These are phyloP conservation scores for Sclerotinia sclerotiorum DNA, from an alignment of 2,329 filamentous ascomycete genomes.

Conservation along the genomic window DNA sequence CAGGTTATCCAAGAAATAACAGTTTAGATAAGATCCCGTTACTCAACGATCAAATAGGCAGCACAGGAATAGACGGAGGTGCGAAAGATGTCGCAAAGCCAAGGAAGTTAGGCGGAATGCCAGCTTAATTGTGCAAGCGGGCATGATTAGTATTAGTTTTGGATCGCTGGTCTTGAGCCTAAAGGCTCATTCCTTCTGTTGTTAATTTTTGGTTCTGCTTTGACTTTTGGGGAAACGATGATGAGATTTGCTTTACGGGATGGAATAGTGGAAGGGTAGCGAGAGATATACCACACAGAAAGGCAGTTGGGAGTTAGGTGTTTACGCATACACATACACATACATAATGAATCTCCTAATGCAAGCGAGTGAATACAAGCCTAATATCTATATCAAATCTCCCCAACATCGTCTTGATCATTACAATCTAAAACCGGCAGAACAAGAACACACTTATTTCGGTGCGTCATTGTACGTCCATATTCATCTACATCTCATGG, in stretches of 20 bases:
- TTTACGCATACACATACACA: not conserved
- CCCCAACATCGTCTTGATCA: not conserved
- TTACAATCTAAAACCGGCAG: not conserved
- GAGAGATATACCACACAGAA: slow-evolving; percentile 4
- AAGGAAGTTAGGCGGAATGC: slow-evolving; percentile 45
- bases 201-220: not conserved
- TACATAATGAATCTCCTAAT: not conserved
- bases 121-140: slow-evolving; percentile 28
- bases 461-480: not conserved
- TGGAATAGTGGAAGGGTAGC: not conserved
- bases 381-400: not conserved
- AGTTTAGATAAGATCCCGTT: slow-evolving; percentile 58
- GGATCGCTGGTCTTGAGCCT: not conserved
- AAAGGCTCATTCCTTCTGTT: not conserved
- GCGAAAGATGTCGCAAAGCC: slow-evolving; percentile 50
- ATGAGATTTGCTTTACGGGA: not conserved
- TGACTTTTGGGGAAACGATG: not conserved
- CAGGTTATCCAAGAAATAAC: slow-evolving; percentile 26
- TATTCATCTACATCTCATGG: not conserved
- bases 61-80: slow-evolving; percentile 48
- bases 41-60: slow-evolving; percentile 49
- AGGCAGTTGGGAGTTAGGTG: slow-evolving; percentile 6
- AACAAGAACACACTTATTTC: not conserved
- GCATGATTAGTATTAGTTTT: not conserved
- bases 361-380: not conserved